Evolutionary conservation across 768 basidiomycete species (phyloP).

Genomic region (Daedalea quercina): DNA sequence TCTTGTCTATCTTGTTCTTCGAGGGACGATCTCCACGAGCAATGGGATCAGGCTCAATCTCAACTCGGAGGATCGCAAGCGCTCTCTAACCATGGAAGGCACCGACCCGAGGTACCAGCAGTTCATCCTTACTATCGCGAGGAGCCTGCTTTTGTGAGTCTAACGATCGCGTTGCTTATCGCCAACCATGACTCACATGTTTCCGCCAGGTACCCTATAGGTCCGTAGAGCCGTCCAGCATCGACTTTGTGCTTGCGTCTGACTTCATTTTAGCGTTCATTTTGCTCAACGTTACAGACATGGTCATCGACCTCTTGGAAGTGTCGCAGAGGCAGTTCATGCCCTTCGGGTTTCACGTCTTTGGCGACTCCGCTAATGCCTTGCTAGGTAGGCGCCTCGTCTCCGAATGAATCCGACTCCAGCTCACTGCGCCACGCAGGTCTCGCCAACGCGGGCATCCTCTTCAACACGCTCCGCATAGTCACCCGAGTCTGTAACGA

Average conservation of each 20-base stretch:
- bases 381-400: slow-evolving; percentile 39
- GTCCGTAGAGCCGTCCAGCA: slow-evolving; percentile 28
- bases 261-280: slow-evolving; percentile 43
- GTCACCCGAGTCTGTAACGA: slow-evolving; percentile 40
- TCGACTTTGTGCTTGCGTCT: slow-evolving; percentile 1
- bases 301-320: slow-evolving; percentile 40
- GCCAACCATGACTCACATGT: slow-evolving; percentile 4
- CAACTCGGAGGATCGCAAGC: slow-evolving; percentile 40
- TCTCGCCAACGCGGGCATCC: slow-evolving; percentile 54
- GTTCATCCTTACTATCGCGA: slow-evolving; percentile 55
- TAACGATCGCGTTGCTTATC: background rate
- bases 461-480: slow-evolving; percentile 63
- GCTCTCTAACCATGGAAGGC: slow-evolving; percentile 14
- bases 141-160: slow-evolving; percentile 65
- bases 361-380: slow-evolving; percentile 45
- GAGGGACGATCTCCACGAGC: slow-evolving; percentile 46
- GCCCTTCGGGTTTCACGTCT: slow-evolving; percentile 39
- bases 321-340: slow-evolving; percentile 39
- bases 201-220: slow-evolving; percentile 47
- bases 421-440: slow-evolving; percentile 33
- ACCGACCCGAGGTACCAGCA: slow-evolving; percentile 42
- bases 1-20: slow-evolving; percentile 53
- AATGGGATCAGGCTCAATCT: slow-evolving; percentile 46
- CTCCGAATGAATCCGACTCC: background rate
- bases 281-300: slow-evolving; percentile 51